Base-by-base conservation (phyloP, 2,329 filamentous ascomycete genomes). In the Neoascochyta sp. region DNA sequence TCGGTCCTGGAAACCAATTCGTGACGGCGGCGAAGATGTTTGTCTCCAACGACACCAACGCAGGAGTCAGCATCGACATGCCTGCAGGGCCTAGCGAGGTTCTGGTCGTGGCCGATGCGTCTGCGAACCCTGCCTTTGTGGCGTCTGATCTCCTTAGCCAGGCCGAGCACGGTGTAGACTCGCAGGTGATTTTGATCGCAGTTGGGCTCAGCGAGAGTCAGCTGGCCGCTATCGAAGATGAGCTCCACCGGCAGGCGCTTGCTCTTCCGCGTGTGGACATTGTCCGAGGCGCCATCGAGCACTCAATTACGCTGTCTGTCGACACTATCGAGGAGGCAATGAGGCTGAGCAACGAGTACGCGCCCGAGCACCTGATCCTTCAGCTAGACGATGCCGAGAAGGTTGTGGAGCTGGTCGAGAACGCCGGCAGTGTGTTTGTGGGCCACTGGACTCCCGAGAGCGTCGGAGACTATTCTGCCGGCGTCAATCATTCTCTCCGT, bases 21-120 rank as follows among this genome's bases (percentile, higher is more conserved):
- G 92, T 98, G 22, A 98, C 92, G 0, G 92, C 92, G 1, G 92
- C 86, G 29, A 98, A 98, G 76, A 98, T 98, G 92, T 76, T 89
- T 51, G 92, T 98, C 23, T 86, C 83, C 65, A 98, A 98, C 64
- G 92, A 98, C 61, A 96, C 92, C 24, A 93, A 88, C 38, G 92
- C 92, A 9, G 85, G 86, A 13, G 89, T 95, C 22, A 83, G 87
- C 64, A 98, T 98, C 53, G 92, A 98, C 60, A 98, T 98, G 92
- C 92, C 92, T 8, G 92, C 92, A 19, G 92, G 92, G 0, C 92
- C 92, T 0, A 95, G 88, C 19, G 92, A 98, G 63, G 88, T 98
- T 3, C 76, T 98, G n/a, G 92, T 98, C 34, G 75, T 98, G 29
- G 92, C 92, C 16, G 92, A 98, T 67, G 78, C 81, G 61, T 75